A percentile compares a stretch with the other conserved stretches of the same genome.
Conservation (phyloP, 768 basidiomycete genomes). For the Lactarius akahatsu region DNA sequence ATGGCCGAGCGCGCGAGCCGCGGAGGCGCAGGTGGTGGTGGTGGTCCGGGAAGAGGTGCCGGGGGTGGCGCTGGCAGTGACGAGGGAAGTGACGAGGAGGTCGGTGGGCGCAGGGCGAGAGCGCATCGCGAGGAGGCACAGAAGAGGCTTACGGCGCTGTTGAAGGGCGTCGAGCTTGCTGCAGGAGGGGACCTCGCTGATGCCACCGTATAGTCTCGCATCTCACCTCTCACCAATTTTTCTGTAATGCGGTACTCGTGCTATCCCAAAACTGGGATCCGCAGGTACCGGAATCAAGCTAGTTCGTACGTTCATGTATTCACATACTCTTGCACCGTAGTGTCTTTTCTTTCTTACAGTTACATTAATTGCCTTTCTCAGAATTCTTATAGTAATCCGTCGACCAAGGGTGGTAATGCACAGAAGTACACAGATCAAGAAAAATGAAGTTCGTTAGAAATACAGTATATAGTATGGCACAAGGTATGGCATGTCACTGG, state of each 20-base stretch:
- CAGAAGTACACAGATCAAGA: too few relatives aligned
- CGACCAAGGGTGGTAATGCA: too few relatives aligned
- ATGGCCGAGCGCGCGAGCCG: slow-evolving; percentile 50
- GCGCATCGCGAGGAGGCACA: slow-evolving; percentile 34
- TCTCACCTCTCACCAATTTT: not conserved
- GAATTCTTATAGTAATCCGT: too few relatives aligned
- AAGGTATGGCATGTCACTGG: too few relatives aligned
- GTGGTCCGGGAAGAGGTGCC: not conserved
- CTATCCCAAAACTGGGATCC: too few relatives aligned
- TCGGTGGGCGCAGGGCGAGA: slow-evolving; percentile 22
- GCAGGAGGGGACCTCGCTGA: slow-evolving; percentile 58
- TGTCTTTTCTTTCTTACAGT: too few relatives aligned
- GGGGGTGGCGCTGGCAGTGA: not conserved
- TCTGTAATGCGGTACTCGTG: not conserved
- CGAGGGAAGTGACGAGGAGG: slow-evolving; percentile 20
- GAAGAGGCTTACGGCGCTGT: slow-evolving; percentile 46
- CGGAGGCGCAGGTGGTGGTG: not conserved
- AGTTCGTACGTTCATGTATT: too few relatives aligned
- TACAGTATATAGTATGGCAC: too few relatives aligned
- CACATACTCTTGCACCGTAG: too few relatives aligned
- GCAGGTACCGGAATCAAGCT: too few relatives aligned
- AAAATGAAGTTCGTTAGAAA: too few relatives aligned
- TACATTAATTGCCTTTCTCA: too few relatives aligned
- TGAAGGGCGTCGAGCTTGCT: slow-evolving; percentile 59
- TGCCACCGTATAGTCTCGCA: slow-evolving; percentile 18